phyloP scores from a whole-genome alignment of 495 filamentous ascomycete species.

The Podospora conica region DNA sequence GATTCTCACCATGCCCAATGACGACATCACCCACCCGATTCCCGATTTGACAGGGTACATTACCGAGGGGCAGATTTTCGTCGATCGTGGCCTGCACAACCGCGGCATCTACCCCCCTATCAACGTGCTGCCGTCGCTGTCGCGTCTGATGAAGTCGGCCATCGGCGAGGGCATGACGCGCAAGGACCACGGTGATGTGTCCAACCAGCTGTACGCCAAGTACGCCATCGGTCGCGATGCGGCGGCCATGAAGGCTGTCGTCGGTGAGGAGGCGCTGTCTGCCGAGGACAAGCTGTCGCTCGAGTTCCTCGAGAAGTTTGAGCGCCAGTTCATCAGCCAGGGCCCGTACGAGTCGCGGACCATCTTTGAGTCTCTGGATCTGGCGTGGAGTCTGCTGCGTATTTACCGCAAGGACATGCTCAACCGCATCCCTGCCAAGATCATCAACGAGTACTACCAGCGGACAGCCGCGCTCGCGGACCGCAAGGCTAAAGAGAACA shows the following conservation, averaged over 20 bases:
- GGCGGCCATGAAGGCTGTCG: constrained; percentile 98
- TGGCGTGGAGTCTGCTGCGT: constrained; percentile 90
- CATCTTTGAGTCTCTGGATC: constrained; percentile 88
- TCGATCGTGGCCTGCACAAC: constrained; percentile 93
- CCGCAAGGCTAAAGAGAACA: constrained; percentile 52
- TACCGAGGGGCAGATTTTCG: constrained; percentile 96
- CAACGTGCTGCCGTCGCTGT: constrained; percentile 96
- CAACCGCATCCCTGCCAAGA: constrained; percentile 92
- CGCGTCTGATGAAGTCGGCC: constrained; percentile 99
- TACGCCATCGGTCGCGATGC: constrained; percentile 98
- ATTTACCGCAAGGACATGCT: constrained; percentile 97
- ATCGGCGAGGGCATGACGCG: constrained; percentile 95
- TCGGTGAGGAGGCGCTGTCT: constrained; percentile 93
- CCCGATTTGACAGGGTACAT: constrained; percentile 99
- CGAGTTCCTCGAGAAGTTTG: constrained; percentile 98
- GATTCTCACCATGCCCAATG: constrained; percentile 99
- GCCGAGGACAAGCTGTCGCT: constrained; percentile 95
- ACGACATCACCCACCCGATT: constrained; percentile 99
- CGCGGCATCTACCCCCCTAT: constrained; percentile 97
- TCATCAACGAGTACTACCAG: constrained; percentile 88
- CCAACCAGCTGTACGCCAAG: constrained; percentile 99
- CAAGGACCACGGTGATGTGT: constrained; percentile 95
- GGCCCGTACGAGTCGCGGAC: constrained; percentile 83
- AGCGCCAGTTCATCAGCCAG: constrained; percentile 87
- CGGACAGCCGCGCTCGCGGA: constrained; percentile 49